Base-by-base conservation (phyloP, 2,329 filamentous ascomycete genomes). In the Fusarium napiforme region DNA sequence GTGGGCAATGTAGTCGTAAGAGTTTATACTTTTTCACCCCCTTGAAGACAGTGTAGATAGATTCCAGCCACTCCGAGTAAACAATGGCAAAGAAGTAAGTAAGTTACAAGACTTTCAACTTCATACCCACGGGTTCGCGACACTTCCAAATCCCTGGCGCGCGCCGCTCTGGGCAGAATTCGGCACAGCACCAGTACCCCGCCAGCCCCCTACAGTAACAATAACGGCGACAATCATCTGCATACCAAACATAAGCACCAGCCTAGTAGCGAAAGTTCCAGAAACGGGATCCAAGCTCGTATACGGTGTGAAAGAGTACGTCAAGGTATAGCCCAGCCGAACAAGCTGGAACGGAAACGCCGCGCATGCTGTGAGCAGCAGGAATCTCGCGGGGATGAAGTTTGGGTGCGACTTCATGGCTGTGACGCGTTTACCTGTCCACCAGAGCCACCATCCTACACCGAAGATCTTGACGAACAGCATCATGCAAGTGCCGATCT, bases 231-330 rank as follows among this genome's bases (percentile, higher is more conserved):
- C 37, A 11, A 56, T 34, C 15, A 56, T 23, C 1, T 56, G 53
- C 26, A 56, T 56, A 32, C 37, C 53, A 32, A 56, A 56, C 53
- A 56, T 56, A 9, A 56, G 53, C 16, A 56, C 53, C 2, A 56
- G 26, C 2, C 53, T 43, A 1, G 53, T 56, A 16, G 53, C 28
- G 2, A 56, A 56, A 0, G 53, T 32, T 15, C 53, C 53, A 34
- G 53, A 56, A 43, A 56, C 16, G 0, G 53, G 37, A 43, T 56
- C 53, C 4, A 56, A 3, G 8, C 53, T 56, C 11, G 53, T 19
- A 16, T 56, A 56, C 1, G 53, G 53, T 4, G 53, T 43, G 53
- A 56, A 56, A 6, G 53, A 56, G 37, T 56, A 43, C 0, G 53
- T 56, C 8, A 56, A 43, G 2, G 26, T 30, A 2, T 56, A 43